Evolutionary conservation across 495 filamentous ascomycete species (phyloP).

Genomic region (Aspergillus indologenus): DNA sequence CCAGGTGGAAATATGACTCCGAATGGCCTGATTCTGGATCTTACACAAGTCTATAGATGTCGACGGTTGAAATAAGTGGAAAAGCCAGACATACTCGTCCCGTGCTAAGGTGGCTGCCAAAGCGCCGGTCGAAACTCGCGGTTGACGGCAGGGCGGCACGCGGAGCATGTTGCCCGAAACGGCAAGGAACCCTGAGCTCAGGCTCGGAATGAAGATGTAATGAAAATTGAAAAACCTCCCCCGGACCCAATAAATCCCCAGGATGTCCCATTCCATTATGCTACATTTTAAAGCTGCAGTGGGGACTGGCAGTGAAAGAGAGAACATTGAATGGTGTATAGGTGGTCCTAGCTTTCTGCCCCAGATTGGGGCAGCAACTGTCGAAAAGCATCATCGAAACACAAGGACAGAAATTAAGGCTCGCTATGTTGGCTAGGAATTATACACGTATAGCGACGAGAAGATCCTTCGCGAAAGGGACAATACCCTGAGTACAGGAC

Average conservation of each 20-base stretch:
- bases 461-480: too few species aligned
- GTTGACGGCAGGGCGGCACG: not conserved
- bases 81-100: not conserved
- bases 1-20: not conserved
- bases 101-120: not conserved
- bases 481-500: too few species aligned
- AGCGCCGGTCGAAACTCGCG: not conserved
- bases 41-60: not conserved
- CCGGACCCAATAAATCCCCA: not conserved
- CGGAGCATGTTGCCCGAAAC: not conserved
- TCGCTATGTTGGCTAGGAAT: too few species aligned
- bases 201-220: not conserved
- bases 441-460: too few species aligned
- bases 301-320: not conserved
- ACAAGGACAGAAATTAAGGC: too few species aligned
- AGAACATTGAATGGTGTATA: not conserved
- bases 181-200: not conserved
- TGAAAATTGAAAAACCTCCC: not conserved
- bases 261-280: not conserved
- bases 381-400: not conserved
- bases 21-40: not conserved
- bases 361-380: not conserved
- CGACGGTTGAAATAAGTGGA: not conserved
- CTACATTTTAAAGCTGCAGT: not conserved
- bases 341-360: not conserved